phyloP scores from a whole-genome alignment of 1,284 basidiomycete species.

The Neolentinus lepideus region DNA sequence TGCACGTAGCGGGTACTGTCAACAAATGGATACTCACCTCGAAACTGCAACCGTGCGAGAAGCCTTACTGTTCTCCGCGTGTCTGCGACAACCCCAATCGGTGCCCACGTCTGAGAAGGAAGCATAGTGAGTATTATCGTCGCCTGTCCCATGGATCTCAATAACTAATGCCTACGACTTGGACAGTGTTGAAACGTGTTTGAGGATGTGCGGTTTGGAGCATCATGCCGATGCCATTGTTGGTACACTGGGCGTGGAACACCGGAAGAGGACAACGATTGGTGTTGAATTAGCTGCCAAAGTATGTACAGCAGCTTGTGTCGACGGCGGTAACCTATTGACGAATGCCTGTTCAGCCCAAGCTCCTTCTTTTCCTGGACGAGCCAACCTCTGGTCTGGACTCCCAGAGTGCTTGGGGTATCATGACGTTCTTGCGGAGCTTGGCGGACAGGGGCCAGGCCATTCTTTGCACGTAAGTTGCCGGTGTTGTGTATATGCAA shows the following conservation, averaged over 20 bases:
- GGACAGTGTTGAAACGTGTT: constrained; percentile 61
- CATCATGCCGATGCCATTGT: constrained; percentile 59
- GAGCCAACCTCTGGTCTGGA: constrained; percentile 67
- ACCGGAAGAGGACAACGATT: constrained; percentile 66
- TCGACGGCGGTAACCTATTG: background rate
- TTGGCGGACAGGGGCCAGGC: constrained; percentile 70
- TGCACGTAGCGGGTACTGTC: constrained; percentile 27
- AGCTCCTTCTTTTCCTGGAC: constrained; percentile 66
- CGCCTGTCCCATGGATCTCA: too few relatives aligned
- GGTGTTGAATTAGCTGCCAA: constrained; percentile 65
- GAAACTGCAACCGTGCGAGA: constrained; percentile 55
- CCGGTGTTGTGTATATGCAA: background rate
- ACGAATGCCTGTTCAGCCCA: constrained; percentile 34
- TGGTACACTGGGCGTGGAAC: constrained; percentile 58
- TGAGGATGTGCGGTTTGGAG: constrained; percentile 66
- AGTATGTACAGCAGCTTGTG: constrained; percentile 18
- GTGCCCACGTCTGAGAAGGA: constrained; percentile 62
- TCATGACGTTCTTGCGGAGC: constrained; percentile 63
- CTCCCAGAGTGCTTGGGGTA: constrained; percentile 75
- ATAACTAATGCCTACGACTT: too few relatives aligned
- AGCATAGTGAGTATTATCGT: constrained; percentile 39
- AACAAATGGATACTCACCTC: constrained; percentile 30
- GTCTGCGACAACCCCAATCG: constrained; percentile 62
- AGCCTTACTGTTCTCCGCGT: constrained; percentile 68
- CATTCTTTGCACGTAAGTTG: constrained; percentile 40